Conservation (phyloP, 208 protist genomes). For the Cochliopodium minus region DNA sequence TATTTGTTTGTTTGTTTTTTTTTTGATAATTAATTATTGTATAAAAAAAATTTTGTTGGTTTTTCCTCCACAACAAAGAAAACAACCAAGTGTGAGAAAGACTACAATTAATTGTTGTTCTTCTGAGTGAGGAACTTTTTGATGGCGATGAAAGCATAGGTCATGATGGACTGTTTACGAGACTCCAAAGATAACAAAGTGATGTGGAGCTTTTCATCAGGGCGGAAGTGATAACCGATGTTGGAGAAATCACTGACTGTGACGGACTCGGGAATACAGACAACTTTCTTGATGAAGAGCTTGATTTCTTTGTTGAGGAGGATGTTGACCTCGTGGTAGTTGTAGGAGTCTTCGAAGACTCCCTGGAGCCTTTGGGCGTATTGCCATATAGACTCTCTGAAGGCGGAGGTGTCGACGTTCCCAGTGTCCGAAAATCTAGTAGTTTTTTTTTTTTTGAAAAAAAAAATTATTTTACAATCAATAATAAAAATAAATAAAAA, state of each 20-base stretch:
- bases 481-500: conserved; percentile 9
- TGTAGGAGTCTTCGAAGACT: not conserved
- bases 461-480: too few species aligned
- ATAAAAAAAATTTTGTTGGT: too few species aligned
- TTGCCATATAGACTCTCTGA: conserved; percentile 4
- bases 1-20: too few species aligned
- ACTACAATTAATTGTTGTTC: too few species aligned
- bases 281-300: conserved; percentile 7
- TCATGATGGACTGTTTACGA: not conserved
- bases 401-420: conserved; percentile 6
- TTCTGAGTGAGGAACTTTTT: too few species aligned
- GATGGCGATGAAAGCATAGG: not conserved
- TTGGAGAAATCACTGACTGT: not conserved
- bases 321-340: conserved; percentile 2
- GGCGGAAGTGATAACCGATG: not conserved
- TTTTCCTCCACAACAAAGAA: too few species aligned
- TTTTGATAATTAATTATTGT: too few species aligned
- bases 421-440: not conserved
- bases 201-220: conserved; percentile 5
- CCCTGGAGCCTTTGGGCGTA: conserved; percentile 2
- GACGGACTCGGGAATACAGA: conserved; percentile 3
- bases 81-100: too few species aligned
- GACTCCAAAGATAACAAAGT: not conserved
- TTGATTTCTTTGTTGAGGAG: conserved; percentile 4
- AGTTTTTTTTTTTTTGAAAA: too few species aligned